Evolutionary conservation across 495 filamentous ascomycete species (phyloP).

Genomic region (Trichoderma virens): DNA sequence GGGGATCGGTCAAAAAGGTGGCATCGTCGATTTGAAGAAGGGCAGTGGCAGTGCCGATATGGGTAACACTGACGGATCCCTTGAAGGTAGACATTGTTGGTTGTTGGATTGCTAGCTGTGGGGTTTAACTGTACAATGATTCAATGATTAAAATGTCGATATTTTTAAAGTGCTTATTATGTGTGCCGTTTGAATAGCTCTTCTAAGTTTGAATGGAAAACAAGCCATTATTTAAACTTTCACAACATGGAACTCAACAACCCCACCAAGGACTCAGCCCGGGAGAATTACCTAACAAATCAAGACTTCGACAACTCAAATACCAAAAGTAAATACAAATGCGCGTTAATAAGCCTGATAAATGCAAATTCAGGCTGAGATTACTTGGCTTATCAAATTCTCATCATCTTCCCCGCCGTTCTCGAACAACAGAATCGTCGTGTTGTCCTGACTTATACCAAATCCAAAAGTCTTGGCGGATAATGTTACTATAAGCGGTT

Average conservation of each 20-base stretch:
- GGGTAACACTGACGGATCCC: slow-evolving; percentile 27
- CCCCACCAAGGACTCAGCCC: neutral
- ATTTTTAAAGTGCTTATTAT: neutral
- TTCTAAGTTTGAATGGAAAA: neutral
- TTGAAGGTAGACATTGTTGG: slow-evolving; percentile 10
- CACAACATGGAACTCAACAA: neutral
- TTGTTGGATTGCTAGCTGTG: neutral
- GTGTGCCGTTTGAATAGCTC: neutral
- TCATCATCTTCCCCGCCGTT: neutral
- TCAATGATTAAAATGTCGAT: no score
- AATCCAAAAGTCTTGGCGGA: neutral
- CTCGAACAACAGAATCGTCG: neutral
- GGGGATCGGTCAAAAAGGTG: slow-evolving; percentile 46
- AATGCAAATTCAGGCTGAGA: neutral
- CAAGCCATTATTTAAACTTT: no score
- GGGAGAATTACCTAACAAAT: neutral
- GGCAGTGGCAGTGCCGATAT: slow-evolving; percentile 47
- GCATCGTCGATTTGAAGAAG: slow-evolving; percentile 39
- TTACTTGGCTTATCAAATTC: neutral
- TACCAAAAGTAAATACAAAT: neutral
- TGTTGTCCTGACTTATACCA: neutral
- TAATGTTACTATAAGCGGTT: neutral
- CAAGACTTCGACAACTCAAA: neutral
- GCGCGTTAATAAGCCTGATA: neutral
- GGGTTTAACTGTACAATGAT: neutral